Percentiles rank a stretch among this genome's conserved stretches.
Evolutionary conservation across 805 yeast species (phyloP).

Genomic region (Nakazawaea ernobii): DNA sequence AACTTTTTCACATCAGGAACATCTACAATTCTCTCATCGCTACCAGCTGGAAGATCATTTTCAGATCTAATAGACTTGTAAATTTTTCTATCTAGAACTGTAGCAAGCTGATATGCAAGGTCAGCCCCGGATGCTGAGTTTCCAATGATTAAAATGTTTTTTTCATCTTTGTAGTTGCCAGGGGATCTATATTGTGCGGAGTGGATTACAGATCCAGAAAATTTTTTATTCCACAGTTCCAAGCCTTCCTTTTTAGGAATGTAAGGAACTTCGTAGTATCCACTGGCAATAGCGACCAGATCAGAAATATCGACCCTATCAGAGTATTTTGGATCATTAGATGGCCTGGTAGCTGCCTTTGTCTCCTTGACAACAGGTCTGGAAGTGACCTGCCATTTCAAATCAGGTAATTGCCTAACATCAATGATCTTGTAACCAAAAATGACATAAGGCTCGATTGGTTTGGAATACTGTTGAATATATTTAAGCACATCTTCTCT

Average conservation of each 20-base stretch:
- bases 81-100: conserved; percentile 32
- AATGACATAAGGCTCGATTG: conserved; percentile 30
- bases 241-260: conserved; percentile 54
- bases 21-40: conserved; percentile 32
- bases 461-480: conserved; percentile 43
- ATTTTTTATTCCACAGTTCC: conserved; percentile 34
- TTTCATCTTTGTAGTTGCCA: conserved; percentile 30
- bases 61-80: conserved; percentile 46
- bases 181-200: conserved; percentile 50
- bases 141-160: conserved; percentile 62
- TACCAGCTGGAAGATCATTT: conserved; percentile 36
- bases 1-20: conserved; percentile 37
- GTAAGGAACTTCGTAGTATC: conserved; percentile 55
- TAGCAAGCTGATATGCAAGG: conserved; percentile 55
- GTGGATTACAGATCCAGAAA: conserved; percentile 48
- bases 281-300: conserved; percentile 58
- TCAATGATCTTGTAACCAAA: conserved; percentile 43
- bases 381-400: conserved; percentile 40
- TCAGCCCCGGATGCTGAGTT: conserved; percentile 73
- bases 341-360: conserved; percentile 21
- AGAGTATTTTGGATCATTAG: conserved; percentile 11
- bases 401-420: conserved; percentile 23
- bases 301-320: conserved; percentile 42
- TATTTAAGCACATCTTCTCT: conserved; percentile 56
- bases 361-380: conserved; percentile 26